Evolutionary conservation across 2,329 filamentous ascomycete genomes (phyloP).

Genomic region (Domatiomyces catenatus): DNA sequence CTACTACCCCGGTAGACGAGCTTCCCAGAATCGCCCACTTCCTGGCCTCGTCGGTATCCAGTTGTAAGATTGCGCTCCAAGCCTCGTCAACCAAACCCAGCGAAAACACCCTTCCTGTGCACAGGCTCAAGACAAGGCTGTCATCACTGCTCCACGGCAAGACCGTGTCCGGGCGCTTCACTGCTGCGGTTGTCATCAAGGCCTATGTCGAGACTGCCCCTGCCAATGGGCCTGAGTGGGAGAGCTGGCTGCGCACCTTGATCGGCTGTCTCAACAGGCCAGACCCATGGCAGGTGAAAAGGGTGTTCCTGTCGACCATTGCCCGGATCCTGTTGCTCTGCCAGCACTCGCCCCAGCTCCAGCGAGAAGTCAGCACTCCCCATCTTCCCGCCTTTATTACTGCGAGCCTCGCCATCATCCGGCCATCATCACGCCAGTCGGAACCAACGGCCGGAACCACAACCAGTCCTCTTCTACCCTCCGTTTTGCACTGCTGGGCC

Average conservation of each 20-base stretch:
- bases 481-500: constrained; percentile 55
- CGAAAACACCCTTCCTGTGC: constrained; percentile 55
- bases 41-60: constrained; percentile 42
- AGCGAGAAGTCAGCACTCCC: constrained; percentile 77
- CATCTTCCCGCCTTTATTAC: constrained; percentile 60
- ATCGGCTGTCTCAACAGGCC: constrained; percentile 64
- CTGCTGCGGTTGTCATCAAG: constrained; percentile 65
- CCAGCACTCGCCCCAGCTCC: constrained; percentile 64
- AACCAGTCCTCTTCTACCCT: constrained; percentile 42
- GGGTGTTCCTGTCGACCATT: constrained; percentile 59
- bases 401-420: constrained; percentile 51
- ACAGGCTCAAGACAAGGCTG: constrained; percentile 68
- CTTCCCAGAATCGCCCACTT: constrained; percentile 59
- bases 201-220: constrained; percentile 47
- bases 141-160: constrained; percentile 65
- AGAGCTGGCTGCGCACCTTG: constrained; percentile 63
- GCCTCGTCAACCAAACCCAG: constrained; percentile 42
- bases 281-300: constrained; percentile 59
- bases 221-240: constrained; percentile 67
- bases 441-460: constrained; percentile 1
- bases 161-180: constrained; percentile 58
- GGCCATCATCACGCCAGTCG: constrained; percentile 13
- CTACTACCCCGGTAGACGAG: constrained; percentile 54
- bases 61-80: constrained; percentile 41
- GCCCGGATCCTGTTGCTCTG: constrained; percentile 73